These are phyloP conservation scores for Wickerhamiella parazyma DNA, from an alignment of 805 yeast species.

Conservation along the genomic window DNA sequence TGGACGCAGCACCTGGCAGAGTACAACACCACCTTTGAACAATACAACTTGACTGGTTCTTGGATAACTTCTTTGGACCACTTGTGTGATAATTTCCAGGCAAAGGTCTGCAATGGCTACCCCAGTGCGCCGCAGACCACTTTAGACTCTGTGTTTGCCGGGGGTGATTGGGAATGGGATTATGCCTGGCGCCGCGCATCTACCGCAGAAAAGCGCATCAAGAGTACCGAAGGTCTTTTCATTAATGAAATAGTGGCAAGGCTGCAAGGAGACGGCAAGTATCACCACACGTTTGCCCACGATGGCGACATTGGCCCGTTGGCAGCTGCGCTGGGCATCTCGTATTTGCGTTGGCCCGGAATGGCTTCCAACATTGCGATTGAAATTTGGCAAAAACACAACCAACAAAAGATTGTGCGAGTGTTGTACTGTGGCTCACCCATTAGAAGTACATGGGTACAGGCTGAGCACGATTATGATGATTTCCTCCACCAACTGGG, in stretches of 20 bases:
- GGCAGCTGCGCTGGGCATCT: constrained; percentile 28
- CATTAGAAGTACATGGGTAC: constrained; percentile 11
- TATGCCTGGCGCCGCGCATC: constrained; percentile 27
- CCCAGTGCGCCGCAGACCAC: constrained; percentile 24
- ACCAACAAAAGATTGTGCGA: constrained; percentile 23
- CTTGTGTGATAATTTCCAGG: constrained; percentile 32
- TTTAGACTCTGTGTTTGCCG: constrained; percentile 29
- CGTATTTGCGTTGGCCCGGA: constrained; percentile 34
- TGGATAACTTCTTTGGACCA: constrained; percentile 26
- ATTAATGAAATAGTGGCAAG: constrained; percentile 27
- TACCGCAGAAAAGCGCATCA: constrained; percentile 28
- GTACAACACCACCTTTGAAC: constrained; percentile 22
- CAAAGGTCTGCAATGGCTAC: constrained; percentile 29
- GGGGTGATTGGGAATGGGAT: constrained; percentile 35
- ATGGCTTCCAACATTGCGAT: constrained; percentile 34
- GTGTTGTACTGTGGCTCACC: constrained; percentile 28
- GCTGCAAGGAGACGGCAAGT: constrained; percentile 22
- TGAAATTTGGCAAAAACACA: constrained; percentile 27
- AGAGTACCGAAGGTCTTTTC: constrained; percentile 28
- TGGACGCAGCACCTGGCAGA: constrained; percentile 29
- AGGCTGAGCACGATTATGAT: neutral
- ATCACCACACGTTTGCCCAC: constrained; percentile 33
- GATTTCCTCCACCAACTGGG: neutral
- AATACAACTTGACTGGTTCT: constrained; percentile 23
- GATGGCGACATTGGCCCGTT: constrained; percentile 32